These are phyloP conservation scores for Setaria viridis DNA, from an alignment of 202 grass and related monocot genomes.

Conservation along the genomic window DNA sequence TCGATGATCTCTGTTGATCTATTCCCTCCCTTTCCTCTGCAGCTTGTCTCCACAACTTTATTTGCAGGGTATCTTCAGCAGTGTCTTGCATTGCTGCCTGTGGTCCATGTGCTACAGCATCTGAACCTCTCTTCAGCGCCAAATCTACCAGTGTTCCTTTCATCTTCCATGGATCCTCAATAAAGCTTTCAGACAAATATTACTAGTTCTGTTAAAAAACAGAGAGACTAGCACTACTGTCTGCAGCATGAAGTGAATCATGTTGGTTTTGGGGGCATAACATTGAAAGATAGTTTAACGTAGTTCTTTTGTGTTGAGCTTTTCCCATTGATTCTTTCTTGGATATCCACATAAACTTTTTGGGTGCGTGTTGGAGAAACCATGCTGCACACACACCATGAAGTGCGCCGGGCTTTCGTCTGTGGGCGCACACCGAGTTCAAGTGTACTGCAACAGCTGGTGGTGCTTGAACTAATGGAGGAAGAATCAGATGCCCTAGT, in stretches of 20 bases:
- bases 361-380: not conserved
- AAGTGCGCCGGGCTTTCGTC: not conserved
- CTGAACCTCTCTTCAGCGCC: conserved; percentile 18
- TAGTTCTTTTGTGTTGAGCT: not conserved
- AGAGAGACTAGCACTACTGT: not conserved
- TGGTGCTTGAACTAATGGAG: conserved; percentile 32
- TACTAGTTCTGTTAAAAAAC: not conserved
- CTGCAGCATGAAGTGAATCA: not conserved
- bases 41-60: conserved; percentile 12
- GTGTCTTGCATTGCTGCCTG: not conserved
- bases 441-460: conserved; percentile 27
- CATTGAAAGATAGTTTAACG: not conserved
- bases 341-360: not conserved
- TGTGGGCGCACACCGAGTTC: conserved; percentile 33
- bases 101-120: conserved; percentile 1
- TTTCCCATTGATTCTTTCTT: not conserved
- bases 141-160: conserved; percentile 11
- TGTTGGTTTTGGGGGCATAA: not conserved
- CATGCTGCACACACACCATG: not conserved
- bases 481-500: conserved; percentile 64
- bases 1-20: not conserved
- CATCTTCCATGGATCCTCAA: not conserved
- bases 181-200: conserved; percentile 14
- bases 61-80: conserved; percentile 20
- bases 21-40: conserved; percentile 16